Evolutionary conservation across 2,329 filamentous ascomycete species (phyloP), one percentile per base, ranked within the genome.

Genomic region (Diaporthe ampelina): DNA sequence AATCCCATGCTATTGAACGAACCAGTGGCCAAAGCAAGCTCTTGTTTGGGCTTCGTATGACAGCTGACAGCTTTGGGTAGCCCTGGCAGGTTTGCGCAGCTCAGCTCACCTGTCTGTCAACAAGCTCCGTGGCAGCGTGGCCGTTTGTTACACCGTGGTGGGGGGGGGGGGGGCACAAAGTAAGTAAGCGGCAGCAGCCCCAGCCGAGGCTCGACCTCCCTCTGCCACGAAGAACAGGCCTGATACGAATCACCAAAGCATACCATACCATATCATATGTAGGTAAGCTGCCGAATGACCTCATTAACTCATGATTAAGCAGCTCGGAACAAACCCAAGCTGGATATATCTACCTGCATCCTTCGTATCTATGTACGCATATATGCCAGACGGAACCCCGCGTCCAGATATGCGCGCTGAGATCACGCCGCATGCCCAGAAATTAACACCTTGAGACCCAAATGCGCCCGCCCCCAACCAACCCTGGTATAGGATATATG

Each of bases 341-440:
- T 40, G 13, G 37, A 40, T 67, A 45, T 13, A 32, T 40, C 8
- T 24, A 26, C 24, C 21, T 19, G 10, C 11, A 32, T 19, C 32
- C 48, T 29, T 21, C 63, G n/a, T 54, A 37, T 3, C 13, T 15
- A 43, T 17, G 40, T 17, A 45, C 21, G 19, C 19, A 21, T 2
- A 10, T 21, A 40, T 29, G 63, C 48, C 54, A 52, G 32, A 50
- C 7, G 29, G 52, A 19, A 6, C 45, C 4, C 13, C 21, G 45
- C 52, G 13, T 37, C 48, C 37, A 24, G 3, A 40, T 17, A 65
- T 65, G 45, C 63, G 52, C 63, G 63, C 63, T 54, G 45, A 54
- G 29, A 68, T 68, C 63, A 54, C 32, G 19, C 32, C 48, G 48
- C 29, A 68, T 68, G 48, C 63, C 63, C 32, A 54, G 29, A 40